Evolutionary conservation across 257 asterid species (phyloP).

Genomic region (Solanum pimpinellifolium): DNA sequence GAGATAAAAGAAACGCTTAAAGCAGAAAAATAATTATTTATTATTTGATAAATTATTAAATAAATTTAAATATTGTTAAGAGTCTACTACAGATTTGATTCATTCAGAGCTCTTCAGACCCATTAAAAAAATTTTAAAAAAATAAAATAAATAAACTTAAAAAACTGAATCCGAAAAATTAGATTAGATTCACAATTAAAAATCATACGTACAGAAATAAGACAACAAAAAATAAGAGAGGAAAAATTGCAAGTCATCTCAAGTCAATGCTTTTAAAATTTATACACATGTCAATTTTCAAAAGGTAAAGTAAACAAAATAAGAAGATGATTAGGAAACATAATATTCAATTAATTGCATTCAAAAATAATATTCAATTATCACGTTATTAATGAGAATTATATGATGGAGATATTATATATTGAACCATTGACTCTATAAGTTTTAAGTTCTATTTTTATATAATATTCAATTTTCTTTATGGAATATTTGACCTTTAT

Average conservation of each 20-base stretch:
- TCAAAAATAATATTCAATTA: not conserved
- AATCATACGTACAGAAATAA: too few relatives aligned
- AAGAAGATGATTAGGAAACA: not conserved
- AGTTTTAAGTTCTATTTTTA: not conserved
- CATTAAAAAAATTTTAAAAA: accelerated
- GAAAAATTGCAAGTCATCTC: not conserved
- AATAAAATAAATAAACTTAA: too few relatives aligned
- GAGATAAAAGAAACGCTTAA: too few relatives aligned
- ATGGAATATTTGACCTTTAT: not conserved
- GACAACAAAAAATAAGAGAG: not conserved
- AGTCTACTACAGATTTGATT: too few relatives aligned
- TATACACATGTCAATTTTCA: not conserved
- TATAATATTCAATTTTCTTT: not conserved
- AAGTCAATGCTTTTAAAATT: not conserved
- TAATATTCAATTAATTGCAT: too few relatives aligned
- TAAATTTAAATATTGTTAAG: too few relatives aligned
- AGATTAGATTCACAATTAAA: too few relatives aligned
- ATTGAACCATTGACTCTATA: not conserved
- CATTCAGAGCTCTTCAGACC: too few relatives aligned
- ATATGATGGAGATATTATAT: not conserved
- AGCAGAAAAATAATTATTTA: too few relatives aligned
- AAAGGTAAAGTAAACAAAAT: not conserved
- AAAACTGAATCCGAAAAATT: too few relatives aligned
- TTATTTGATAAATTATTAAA: too few relatives aligned
- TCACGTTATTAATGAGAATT: not conserved